Conservation (phyloP, 2,329 filamentous ascomycete species). For the Juglanconis juglandina region DNA sequence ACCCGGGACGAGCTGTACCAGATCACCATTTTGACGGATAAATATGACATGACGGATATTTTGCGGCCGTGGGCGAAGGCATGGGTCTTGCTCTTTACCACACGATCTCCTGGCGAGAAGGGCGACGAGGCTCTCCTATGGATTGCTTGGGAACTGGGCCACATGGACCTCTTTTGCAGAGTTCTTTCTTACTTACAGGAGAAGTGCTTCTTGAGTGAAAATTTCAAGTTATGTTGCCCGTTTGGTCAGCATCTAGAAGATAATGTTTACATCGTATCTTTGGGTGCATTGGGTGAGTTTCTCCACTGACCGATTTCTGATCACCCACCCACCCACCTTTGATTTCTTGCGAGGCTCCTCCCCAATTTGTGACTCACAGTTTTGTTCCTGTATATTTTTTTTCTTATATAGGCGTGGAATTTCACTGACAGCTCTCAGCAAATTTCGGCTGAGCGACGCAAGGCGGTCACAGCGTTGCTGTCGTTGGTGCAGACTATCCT, state of each 20-base stretch:
- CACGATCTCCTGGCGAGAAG: neutral
- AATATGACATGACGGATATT: constrained; percentile 27
- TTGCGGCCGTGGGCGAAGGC: neutral
- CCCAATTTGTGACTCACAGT: too few relatives aligned
- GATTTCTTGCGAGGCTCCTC: neutral
- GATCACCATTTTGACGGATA: constrained; percentile 28
- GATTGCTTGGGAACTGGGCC: neutral
- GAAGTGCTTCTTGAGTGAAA: neutral
- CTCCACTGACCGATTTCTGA: neutral
- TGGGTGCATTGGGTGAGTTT: neutral
- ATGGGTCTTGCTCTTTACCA: neutral
- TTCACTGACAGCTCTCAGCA: too few relatives aligned
- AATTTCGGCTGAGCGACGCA: too few relatives aligned
- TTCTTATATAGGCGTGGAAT: too few relatives aligned
- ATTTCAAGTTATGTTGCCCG: neutral
- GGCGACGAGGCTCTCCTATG: neutral
- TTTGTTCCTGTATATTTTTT: too few relatives aligned
- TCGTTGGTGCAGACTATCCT: too few relatives aligned
- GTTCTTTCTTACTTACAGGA: neutral
- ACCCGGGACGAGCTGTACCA: constrained; percentile 25
- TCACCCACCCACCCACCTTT: neutral
- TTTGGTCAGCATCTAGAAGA: neutral
- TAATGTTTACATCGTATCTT: neutral
- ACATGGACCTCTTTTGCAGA: neutral
- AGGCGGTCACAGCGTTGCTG: too few relatives aligned